These are phyloP conservation scores for Anthracocystis walkeri DNA, from an alignment of 1,284 basidiomycete species.

Conservation along the genomic window DNA sequence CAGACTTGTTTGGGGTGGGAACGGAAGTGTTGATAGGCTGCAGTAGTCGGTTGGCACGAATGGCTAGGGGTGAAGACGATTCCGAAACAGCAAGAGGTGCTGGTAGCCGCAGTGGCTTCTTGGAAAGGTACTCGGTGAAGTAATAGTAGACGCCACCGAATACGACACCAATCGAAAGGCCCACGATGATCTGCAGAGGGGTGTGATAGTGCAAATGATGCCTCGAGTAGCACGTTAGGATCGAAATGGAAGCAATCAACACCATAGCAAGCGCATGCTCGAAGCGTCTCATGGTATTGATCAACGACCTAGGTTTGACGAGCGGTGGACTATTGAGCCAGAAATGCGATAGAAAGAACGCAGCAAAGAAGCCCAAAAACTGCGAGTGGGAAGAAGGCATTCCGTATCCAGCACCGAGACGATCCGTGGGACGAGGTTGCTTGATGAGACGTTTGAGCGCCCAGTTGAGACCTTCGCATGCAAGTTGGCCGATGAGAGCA, in stretches of 20 bases:
- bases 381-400: slow-evolving; percentile 90
- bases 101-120: slow-evolving; percentile 38
- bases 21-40: slow-evolving; percentile 25
- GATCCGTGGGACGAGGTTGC: slow-evolving; percentile 78
- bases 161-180: slow-evolving; percentile 76
- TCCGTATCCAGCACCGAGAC: slow-evolving; percentile 80
- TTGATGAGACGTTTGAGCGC: slow-evolving; percentile 78
- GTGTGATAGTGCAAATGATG: slow-evolving; percentile 82
- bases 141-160: slow-evolving; percentile 76
- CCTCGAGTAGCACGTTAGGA: slow-evolving; percentile 82
- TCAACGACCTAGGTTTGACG: slow-evolving; percentile 70
- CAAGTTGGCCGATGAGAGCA: slow-evolving; percentile 84
- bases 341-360: slow-evolving; percentile 81
- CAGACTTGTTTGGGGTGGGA: slow-evolving; percentile 2
- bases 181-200: slow-evolving; percentile 79
- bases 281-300: slow-evolving; percentile 42
- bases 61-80: slow-evolving; percentile 31
- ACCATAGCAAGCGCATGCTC: slow-evolving; percentile 72
- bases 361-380: slow-evolving; percentile 86
- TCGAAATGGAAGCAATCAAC: slow-evolving; percentile 74
- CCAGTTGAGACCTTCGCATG: slow-evolving; percentile 80
- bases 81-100: slow-evolving; percentile 45
- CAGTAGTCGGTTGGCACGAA: slow-evolving; percentile 31
- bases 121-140: slow-evolving; percentile 76
- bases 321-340: slow-evolving; percentile 77